Evolutionary conservation across 1,284 basidiomycete species (phyloP), one percentile per base, ranked within the genome.

Genomic region (Cutaneotrichosporon cavernicola): DNA sequence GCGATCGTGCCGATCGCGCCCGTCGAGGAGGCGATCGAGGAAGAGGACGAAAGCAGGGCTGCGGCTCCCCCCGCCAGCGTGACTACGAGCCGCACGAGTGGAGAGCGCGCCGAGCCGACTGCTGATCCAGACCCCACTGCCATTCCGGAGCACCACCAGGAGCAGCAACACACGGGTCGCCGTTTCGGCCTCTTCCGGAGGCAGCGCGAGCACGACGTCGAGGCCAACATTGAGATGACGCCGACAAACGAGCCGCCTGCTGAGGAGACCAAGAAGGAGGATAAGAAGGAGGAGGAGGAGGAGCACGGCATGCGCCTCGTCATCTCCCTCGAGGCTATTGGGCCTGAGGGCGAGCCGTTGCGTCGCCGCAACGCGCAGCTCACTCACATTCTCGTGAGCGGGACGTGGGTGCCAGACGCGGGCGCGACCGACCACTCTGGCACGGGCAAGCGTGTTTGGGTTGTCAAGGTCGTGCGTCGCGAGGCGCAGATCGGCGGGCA

Each of bases 401-500:
- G 90, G 43, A 84, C 90, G 65, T 90, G 89, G 68, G 71, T 80
- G 4, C 65, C 72, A 9, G 75, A 76, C 31, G 73, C 71, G 1
- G 66, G 70, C 14, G 40, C 47, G 13, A 58, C 63, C 14, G 52
- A 46, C 40, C 64, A 65, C 32, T 43, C 18, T n/a, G 63, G 62
- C 26, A 21, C 58, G 7, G 88, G 82, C 84, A 90, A 62, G 68
- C 70, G 78, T 13, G 71, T 79, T 6, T 95, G 91, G 91, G 87
- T 92, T 11, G 90, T 94, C 73, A 90, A 89, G 73, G 92, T 95
- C 47, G 88, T 93, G 61, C 90, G 92, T 73, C 86, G 92, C 56
- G 92, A 95, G 77, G 92, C 30, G 55, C 56, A 73, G 86, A 95
- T 95, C 72, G 92, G 92, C 8, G 84, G 88, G 6, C 91, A 94